Conservation (phyloP, 805 yeast genomes). For the Lachancea nothofagi region DNA sequence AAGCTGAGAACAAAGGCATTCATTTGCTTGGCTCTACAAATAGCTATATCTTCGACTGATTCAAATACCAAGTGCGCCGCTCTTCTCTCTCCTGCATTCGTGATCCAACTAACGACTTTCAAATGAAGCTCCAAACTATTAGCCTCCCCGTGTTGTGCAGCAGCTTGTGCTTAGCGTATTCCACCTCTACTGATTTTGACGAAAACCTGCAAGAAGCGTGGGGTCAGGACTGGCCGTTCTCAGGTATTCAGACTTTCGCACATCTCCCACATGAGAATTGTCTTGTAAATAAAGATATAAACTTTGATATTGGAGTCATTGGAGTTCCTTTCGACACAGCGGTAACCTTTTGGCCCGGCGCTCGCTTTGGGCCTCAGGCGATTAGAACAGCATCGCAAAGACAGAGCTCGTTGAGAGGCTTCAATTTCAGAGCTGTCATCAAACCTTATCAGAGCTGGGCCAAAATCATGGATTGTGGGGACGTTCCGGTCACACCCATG, state of each 20-base stretch:
- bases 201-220: constrained; percentile 47
- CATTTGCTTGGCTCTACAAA: too few species aligned
- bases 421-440: constrained; percentile 57
- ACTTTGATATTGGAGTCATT: constrained; percentile 64
- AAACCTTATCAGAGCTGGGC: constrained; percentile 56
- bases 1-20: too few species aligned
- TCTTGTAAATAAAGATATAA: constrained; percentile 40
- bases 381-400: constrained; percentile 65
- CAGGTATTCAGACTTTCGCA: constrained; percentile 67
- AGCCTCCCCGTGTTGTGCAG: too few species aligned
- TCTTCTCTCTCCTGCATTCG: too few species aligned
- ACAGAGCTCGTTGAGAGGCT: constrained; percentile 63
- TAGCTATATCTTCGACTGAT: too few species aligned
- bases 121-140: too few species aligned
- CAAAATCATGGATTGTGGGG: constrained; percentile 58
- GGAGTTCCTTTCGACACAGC: constrained; percentile 88
- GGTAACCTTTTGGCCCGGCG: constrained; percentile 71
- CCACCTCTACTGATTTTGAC: too few species aligned
- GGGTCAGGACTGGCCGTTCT: constrained; percentile 72
- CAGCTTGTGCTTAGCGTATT: too few species aligned
- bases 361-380: constrained; percentile 76
- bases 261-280: constrained; percentile 61
- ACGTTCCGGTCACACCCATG: constrained; percentile 62
- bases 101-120: too few species aligned
- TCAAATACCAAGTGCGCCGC: too few species aligned